Conservation (phyloP, 805 yeast species). For the Maudiozyma turicensis region DNA sequence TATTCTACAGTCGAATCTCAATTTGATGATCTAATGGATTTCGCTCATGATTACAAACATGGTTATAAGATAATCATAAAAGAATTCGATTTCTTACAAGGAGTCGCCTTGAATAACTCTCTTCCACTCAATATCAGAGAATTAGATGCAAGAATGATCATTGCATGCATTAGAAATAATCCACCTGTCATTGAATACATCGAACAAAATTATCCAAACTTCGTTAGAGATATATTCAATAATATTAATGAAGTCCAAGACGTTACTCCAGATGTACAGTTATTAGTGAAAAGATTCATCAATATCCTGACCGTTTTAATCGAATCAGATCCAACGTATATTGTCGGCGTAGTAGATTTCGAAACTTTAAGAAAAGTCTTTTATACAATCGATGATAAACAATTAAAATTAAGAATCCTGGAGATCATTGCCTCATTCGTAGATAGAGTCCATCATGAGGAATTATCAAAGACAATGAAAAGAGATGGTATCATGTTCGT, state of each 20-base stretch:
- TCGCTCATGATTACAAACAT: constrained; percentile 56
- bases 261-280: background rate
- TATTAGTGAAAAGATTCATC: constrained; percentile 21
- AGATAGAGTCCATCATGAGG: constrained; percentile 1
- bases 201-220: constrained; percentile 26
- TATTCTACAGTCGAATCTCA: constrained; percentile 13
- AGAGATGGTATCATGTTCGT: constrained; percentile 7
- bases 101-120: constrained; percentile 9
- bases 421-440: constrained; percentile 21
- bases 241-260: background rate
- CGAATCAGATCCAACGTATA: constrained; percentile 4
- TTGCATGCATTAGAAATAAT: constrained; percentile 66
- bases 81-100: constrained; percentile 19
- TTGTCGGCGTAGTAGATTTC: constrained; percentile 9
- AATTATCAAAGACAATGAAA: constrained; percentile 5
- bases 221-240: constrained; percentile 30
- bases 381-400: constrained; percentile 12
- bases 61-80: constrained; percentile 39
- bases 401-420: constrained; percentile 21
- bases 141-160: constrained; percentile 47
- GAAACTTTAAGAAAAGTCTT: constrained; percentile 14
- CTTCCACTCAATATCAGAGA: constrained; percentile 34
- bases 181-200: constrained; percentile 44
- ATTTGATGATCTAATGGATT: constrained; percentile 41
- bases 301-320: constrained; percentile 23